phyloP scores from a whole-genome alignment of 2,329 filamentous ascomycete genomes.

The Trichoderma cornu-damae region DNA sequence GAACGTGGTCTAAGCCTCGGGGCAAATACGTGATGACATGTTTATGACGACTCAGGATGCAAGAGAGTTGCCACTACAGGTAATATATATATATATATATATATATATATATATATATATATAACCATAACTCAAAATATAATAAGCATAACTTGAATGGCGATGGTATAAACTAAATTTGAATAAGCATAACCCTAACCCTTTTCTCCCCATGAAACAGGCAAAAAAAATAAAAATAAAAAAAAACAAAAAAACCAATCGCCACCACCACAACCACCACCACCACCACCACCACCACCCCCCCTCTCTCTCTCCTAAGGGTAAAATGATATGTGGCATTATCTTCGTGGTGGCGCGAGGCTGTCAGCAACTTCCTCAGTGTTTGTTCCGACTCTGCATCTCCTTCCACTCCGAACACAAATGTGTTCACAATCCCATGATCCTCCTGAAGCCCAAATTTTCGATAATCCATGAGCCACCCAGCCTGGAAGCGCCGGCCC shows the following conservation, averaged over 20 bases:
- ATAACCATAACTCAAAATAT: too few relatives aligned
- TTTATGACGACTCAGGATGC: too few relatives aligned
- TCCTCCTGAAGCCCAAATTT: slow-evolving; percentile 34
- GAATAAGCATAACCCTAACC: background rate
- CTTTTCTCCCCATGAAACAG: background rate
- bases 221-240: too few relatives aligned
- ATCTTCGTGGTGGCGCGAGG: background rate
- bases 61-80: too few relatives aligned
- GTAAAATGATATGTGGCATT: background rate
- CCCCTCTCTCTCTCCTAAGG: too few relatives aligned
- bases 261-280: background rate
- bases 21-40: too few relatives aligned
- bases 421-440: slow-evolving; percentile 28
- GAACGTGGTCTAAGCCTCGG: too few relatives aligned
- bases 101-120: too few relatives aligned
- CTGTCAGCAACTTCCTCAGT: background rate
- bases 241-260: background rate
- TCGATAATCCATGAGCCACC: slow-evolving; percentile 35
- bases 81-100: too few relatives aligned
- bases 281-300: too few relatives aligned
- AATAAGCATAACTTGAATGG: too few relatives aligned
- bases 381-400: background rate
- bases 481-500: slow-evolving; percentile 31
- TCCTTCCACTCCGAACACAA: background rate
- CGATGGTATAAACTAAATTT: background rate